Conservation (phyloP, 108 stramenopile genomes). For the Nitzschia sp. region DNA sequence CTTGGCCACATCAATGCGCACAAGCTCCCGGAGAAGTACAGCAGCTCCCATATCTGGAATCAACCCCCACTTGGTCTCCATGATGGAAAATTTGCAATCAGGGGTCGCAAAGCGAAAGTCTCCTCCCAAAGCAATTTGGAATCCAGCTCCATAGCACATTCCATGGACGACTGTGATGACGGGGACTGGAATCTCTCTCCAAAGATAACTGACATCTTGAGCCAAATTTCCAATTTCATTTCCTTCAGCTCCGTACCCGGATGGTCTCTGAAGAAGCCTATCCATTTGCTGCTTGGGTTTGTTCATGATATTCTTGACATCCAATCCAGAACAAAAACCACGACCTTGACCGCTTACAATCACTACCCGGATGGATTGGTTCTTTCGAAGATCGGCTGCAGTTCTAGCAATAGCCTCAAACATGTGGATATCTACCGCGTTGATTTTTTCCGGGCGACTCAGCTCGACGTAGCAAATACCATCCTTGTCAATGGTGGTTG, state of each 20-base stretch:
- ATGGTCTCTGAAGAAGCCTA: conserved; percentile 58
- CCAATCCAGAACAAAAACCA: conserved; percentile 86
- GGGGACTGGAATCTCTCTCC: conserved; percentile 84
- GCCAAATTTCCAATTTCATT: conserved; percentile 70
- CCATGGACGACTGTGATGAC: conserved; percentile 85
- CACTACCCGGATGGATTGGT: conserved; percentile 59
- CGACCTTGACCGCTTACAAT: conserved; percentile 75
- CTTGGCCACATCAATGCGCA: conserved; percentile 80
- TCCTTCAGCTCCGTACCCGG: conserved; percentile 47
- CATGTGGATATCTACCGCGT: conserved; percentile 74
- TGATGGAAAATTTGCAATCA: conserved; percentile 79
- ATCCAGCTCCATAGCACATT: conserved; percentile 87
- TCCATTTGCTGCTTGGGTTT: conserved; percentile 37
- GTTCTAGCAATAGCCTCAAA: conserved; percentile 76
- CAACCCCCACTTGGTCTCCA: conserved; percentile 91
- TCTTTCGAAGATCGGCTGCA: conserved; percentile 41
- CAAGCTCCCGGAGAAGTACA: conserved; percentile 68
- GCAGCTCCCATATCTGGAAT: conserved; percentile 90
- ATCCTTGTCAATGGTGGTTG: conserved; percentile 14
- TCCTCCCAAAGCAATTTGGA: conserved; percentile 90
- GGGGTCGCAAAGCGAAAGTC: conserved; percentile 80
- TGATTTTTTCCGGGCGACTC: conserved; percentile 75
- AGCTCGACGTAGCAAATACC: conserved; percentile 51
- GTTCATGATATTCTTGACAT: conserved; percentile 52
- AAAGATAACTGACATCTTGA: conserved; percentile 82